These are phyloP conservation scores for Eucalyptus pauciflora DNA, from an alignment of 345 rosid species.

Conservation along the genomic window DNA sequence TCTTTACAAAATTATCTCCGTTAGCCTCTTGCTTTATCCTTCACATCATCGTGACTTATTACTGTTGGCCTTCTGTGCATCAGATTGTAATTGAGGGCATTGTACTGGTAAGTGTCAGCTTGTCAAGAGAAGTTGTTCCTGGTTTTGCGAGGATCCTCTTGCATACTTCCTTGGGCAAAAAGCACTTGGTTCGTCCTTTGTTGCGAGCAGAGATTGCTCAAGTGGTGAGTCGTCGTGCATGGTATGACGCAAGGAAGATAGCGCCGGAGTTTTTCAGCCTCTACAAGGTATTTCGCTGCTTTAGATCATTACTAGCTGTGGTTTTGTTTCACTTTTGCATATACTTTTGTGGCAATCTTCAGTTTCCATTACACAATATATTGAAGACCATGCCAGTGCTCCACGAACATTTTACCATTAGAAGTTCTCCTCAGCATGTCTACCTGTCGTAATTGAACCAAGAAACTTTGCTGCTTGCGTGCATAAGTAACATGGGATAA, in stretches of 20 bases:
- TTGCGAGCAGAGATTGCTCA: constrained; percentile 85
- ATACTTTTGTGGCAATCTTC: not conserved
- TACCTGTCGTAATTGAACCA: not conserved
- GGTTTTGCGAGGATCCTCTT: constrained; percentile 81
- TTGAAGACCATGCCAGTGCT: not conserved
- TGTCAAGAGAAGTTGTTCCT: constrained; percentile 92
- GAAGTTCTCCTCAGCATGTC: not conserved
- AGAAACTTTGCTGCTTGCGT: not conserved
- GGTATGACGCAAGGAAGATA: constrained; percentile 83
- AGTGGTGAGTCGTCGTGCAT: constrained; percentile 87
- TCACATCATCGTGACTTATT: not conserved
- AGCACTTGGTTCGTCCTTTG: constrained; percentile 85
- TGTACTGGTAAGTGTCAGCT: constrained; percentile 66
- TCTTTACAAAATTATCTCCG: not conserved
- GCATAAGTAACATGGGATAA: not conserved
- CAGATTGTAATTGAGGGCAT: constrained; percentile 59
- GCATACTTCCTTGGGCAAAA: constrained; percentile 86
- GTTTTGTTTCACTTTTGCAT: not conserved
- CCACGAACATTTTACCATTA: not conserved
- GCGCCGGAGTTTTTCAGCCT: constrained; percentile 75
- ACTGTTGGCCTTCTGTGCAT: not conserved
- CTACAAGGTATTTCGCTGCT: constrained; percentile 45
- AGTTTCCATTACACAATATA: not conserved
- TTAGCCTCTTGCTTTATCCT: not conserved
- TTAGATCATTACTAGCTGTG: not conserved